phyloP scores from a whole-genome alignment of 768 basidiomycete genomes.

The Russula dissimulans region DNA sequence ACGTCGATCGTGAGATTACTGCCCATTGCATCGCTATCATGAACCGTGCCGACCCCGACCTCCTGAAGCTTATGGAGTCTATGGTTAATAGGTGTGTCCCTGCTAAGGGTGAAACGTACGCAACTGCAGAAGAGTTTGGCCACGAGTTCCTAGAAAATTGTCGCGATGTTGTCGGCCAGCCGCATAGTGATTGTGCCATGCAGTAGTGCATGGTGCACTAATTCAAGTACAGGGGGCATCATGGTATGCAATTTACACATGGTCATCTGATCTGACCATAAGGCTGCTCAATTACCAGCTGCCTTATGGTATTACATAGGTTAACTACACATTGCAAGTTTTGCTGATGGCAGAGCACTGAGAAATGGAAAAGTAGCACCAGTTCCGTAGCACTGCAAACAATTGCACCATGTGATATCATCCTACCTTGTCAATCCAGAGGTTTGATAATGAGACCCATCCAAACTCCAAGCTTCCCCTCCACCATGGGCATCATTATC shows the following conservation, averaged over 20 bases:
- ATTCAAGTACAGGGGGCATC: no score
- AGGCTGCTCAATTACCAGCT: no score
- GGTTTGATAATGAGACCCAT: slow-evolving; percentile 9
- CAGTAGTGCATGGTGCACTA: neutral
- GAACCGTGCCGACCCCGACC: slow-evolving; percentile 91
- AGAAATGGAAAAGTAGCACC: no score
- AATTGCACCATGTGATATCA: no score
- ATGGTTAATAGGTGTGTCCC: slow-evolving; percentile 79
- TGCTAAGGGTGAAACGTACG: slow-evolving; percentile 81
- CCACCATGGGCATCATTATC: slow-evolving; percentile 12
- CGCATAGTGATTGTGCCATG: slow-evolving; percentile 62
- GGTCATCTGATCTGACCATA: no score
- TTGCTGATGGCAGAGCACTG: no score
- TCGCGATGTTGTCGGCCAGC: slow-evolving; percentile 71
- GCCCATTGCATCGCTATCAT: slow-evolving; percentile 96
- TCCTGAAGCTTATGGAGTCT: slow-evolving; percentile 93
- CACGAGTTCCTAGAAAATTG: no score
- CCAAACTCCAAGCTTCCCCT: slow-evolving; percentile 1
- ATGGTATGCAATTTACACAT: no score
- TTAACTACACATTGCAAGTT: no score
- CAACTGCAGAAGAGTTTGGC: slow-evolving; percentile 91
- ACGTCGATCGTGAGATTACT: slow-evolving; percentile 96
- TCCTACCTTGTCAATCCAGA: neutral
- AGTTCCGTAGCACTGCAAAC: no score
- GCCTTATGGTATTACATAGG: no score